Conservation (phyloP, 1,139 yeast species). For the Magnusiomyces sp. region DNA sequence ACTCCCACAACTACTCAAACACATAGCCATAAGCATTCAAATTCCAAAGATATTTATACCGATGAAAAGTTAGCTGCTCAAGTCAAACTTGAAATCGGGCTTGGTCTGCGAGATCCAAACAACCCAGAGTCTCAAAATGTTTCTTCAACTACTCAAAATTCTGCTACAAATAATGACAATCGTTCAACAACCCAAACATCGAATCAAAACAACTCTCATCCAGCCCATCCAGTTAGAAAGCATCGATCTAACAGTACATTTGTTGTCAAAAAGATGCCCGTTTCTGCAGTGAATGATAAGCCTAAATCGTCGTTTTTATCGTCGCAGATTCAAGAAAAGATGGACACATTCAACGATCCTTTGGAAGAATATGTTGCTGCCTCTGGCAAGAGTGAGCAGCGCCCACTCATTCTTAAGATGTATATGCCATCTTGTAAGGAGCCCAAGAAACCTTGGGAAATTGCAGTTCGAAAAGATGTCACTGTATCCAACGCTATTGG, state of each 20-base stretch:
- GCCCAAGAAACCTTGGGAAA: constrained; percentile 31
- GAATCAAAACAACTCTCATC: no score
- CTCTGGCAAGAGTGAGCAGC: constrained; percentile 32
- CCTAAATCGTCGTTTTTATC: constrained; percentile 21
- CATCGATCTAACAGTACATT: background rate
- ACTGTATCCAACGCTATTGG: constrained; percentile 38
- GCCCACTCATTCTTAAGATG: constrained; percentile 31
- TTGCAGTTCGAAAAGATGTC: constrained; percentile 33
- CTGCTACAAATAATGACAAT: background rate
- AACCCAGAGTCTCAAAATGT: background rate
- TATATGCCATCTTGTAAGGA: constrained; percentile 32
- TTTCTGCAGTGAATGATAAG: background rate
- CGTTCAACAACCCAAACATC: background rate
- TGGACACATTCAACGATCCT: constrained; percentile 31
- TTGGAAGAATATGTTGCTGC: constrained; percentile 36
- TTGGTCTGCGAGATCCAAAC: constrained; percentile 8
- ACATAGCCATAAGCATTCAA: background rate
- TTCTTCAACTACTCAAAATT: background rate
- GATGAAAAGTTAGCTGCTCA: constrained; percentile 10
- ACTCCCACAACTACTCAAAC: background rate
- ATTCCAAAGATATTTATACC: background rate
- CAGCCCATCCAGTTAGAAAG: background rate
- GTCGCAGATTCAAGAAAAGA: constrained; percentile 26
- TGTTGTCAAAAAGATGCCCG: constrained; percentile 8
- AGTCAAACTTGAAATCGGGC: constrained; percentile 14